These are phyloP conservation scores for Penicillium mononematosum DNA, from an alignment of 495 filamentous ascomycete species.

Conservation along the genomic window DNA sequence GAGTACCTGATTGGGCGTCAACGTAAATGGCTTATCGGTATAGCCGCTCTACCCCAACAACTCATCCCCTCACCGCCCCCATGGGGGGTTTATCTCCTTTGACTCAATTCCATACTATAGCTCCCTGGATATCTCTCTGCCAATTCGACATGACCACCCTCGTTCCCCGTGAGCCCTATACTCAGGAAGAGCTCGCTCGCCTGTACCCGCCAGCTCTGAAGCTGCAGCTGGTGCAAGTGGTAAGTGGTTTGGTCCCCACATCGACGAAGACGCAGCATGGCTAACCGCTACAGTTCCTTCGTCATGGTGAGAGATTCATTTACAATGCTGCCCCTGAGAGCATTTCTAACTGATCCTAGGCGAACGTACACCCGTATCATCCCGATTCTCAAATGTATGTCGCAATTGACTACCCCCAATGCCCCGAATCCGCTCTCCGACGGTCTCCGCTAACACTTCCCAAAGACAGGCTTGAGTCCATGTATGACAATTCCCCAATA, in stretches of 20 bases:
- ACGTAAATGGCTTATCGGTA: neutral
- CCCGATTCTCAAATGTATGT: slow-evolving; percentile 80
- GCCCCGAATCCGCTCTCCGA: slow-evolving; percentile 7
- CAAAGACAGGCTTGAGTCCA: slow-evolving; percentile 67
- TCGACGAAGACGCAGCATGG: neutral
- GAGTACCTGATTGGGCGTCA: neutral
- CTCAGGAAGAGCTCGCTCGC: slow-evolving; percentile 70
- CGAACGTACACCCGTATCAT: slow-evolving; percentile 81
- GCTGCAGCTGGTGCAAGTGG: slow-evolving; percentile 85
- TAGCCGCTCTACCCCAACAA: slow-evolving; percentile 2
- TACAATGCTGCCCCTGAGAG: neutral
- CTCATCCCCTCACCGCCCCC: slow-evolving; percentile 15
- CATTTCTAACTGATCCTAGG: slow-evolving; percentile 38
- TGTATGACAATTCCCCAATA: slow-evolving; percentile 46
- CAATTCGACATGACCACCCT: slow-evolving; percentile 70
- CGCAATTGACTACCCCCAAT: neutral
- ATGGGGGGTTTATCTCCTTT: slow-evolving; percentile 4
- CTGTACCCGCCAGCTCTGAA: slow-evolving; percentile 80
- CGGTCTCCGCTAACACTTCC: slow-evolving; percentile 25
- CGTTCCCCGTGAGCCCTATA: slow-evolving; percentile 71
- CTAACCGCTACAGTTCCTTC: slow-evolving; percentile 59
- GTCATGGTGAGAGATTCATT: slow-evolving; percentile 61
- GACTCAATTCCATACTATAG: slow-evolving; percentile 1
- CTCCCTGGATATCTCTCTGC: neutral
- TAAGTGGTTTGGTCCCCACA: slow-evolving; percentile 35